phyloP scores from a whole-genome alignment of 441 rosid species.

The Aquilaria agallochum region DNA sequence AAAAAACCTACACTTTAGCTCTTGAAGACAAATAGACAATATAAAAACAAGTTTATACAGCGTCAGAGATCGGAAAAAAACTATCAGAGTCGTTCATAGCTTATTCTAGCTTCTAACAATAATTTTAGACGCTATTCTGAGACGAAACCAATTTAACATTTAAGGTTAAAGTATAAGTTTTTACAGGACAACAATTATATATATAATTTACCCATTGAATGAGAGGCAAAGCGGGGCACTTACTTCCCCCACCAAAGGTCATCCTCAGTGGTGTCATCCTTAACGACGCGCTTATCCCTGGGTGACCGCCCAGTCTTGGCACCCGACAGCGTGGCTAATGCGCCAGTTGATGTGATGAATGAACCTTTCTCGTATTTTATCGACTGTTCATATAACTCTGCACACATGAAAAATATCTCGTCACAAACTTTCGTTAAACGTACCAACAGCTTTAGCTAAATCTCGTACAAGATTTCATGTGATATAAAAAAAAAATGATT shows the following conservation, averaged over 20 bases:
- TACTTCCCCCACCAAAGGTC: slow-evolving; percentile 99
- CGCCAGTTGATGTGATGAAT: slow-evolving; percentile 74
- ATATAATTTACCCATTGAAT: background rate
- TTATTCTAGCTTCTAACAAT: no score
- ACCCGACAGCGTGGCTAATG: slow-evolving; percentile 87
- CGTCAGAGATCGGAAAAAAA: no score
- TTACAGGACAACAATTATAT: background rate
- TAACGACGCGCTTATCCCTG: slow-evolving; percentile 86
- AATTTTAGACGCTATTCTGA: background rate
- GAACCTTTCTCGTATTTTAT: slow-evolving; percentile 83
- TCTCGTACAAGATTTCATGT: no score
- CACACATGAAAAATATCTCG: background rate
- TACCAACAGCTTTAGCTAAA: no score
- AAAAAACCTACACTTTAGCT: no score
- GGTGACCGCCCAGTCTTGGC: slow-evolving; percentile 93
- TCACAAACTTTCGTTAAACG: background rate
- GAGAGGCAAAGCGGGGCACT: slow-evolving; percentile 22
- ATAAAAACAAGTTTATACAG: no score
- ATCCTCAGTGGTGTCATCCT: slow-evolving; percentile 48
- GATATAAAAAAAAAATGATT: no score
- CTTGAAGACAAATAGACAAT: no score
- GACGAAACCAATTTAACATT: background rate
- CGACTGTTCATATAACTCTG: slow-evolving; percentile 89
- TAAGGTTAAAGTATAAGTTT: no score
- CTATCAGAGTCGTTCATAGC: no score